Evolutionary conservation across 495 filamentous ascomycete genomes (phyloP), one percentile per base, ranked within the genome.

Genomic region (Penicillium dipodomyicola): DNA sequence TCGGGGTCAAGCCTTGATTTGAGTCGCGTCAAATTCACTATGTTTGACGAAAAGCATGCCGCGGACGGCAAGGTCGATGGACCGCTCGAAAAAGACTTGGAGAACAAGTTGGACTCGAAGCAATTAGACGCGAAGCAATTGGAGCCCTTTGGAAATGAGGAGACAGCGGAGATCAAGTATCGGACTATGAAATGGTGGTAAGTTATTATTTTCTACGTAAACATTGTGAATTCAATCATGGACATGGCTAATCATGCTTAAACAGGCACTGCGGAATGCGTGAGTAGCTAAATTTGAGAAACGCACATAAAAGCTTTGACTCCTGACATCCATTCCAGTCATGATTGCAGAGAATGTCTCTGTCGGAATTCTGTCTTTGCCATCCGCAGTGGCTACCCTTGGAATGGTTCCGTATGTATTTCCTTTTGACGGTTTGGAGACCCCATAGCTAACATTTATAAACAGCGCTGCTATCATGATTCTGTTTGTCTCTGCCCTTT

Each of bases 261-360:
- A 52, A 12, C 25, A 70, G 68, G 69, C 67, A 73, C 35, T 66
- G 63, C 47, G 70, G 70, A 54, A 72, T 73, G 69, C 60, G 70
- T 73, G 53, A 62, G 70, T 67, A 20, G 42, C 40, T 14, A 30
- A 17, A 8, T 42, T 6, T 19, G 35, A 45, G 8, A 32, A 44
- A 29, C 3, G 10, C 25, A 10, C 25, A 17, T 19, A 4, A n/a
- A 52, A 29, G 3, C 9, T 23, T 12, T 22, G 9, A 30, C 1
- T 12, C 45, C 50, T 59, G 58, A 64, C 39, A 5, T 20, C 9
- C 10, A 35, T 4, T 37, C 54, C 58, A 73, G 71, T 87, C 49
- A 80, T 88, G 67, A 84, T 88, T 61, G 86, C 85, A 39, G 84
- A 87, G 63, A 84, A 84, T 49, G 83, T 88, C 51, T 84, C 84